Evolutionary conservation across 176 grass and related monocot species (phyloP), one percentile per base, ranked within the genome.

Genomic region (Carex pumila): DNA sequence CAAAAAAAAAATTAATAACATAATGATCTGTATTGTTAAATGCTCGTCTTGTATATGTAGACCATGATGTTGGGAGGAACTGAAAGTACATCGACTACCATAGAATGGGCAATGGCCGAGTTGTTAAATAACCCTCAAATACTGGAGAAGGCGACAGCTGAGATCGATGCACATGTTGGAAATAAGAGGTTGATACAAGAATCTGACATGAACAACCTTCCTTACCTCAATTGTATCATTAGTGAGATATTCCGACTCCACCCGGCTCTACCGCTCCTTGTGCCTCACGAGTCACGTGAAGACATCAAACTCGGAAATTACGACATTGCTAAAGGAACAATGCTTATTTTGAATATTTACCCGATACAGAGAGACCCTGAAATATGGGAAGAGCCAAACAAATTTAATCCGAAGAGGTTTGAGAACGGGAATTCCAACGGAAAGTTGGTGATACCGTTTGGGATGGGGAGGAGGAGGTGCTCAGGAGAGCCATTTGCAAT

Each of bases 311-410:
- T 88, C 12, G 72, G 61, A 30, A 81, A 81, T 56, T 88, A 84
- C 37, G 15, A 67, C 68, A 83, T 88, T 45, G 72, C 71, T 3
- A 50, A 67, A 10, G 86, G 86, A 55, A 88, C 86, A 7, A 69
- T 88, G 81, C 70, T 88, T 37, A 18, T 88, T 17, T 61, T 68
- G 71, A 88, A 88, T 57, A 77, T 36, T 74, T 88, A 83, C 70
- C 31, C 45, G 37, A 88, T 88, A 17, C 86, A 84, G 7, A 88
- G 86, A 66, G 81, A 84, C 47, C 71, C 81, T 7, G 21, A 34
- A 0, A 4, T 37, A 5, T 88, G 86, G 86, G 60, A 84, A 4
- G 81, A 88, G 6, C 81, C 86, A 5, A 60, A 65, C 6, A 78
- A 45, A 43, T 88, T 88, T 61, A 88, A 61, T 58, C 86, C 81